Base-by-base conservation (phyloP, 805 yeast species). In the Candida lessepsii region DNA sequence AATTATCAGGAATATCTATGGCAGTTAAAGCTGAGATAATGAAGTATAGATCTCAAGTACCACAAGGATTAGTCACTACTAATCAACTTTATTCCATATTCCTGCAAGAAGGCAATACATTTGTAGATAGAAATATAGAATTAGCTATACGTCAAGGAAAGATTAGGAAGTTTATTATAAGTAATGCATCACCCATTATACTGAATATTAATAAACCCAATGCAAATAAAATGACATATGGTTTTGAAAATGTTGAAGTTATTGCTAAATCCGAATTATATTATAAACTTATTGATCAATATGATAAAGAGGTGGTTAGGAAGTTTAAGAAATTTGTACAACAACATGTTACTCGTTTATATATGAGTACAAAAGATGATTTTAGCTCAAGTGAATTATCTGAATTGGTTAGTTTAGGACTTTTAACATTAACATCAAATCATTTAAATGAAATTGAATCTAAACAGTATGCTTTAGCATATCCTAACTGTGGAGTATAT, bases 401-500 rank as follows among this genome's bases (percentile, higher is more conserved):
- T 1, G 21, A 16, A 1, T 52, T 78, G 35, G 65, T 76, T 0
- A 54, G 56, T 18, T 41, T 55, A 7, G 81, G 80, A 1, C 69
- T 63, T 34, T 49, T 76, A 5, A 70, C 80, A 0, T 49, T 74
- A 35, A 64, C 73, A 0, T 68, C 73, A 7, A 70, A 70, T 44
- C 73, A 70, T 38, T 58, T 70, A 35, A 63, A 66, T 35, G 69
- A 62, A 44, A 63, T 71, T 28, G 75, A 69, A 31, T 40, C 55
- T 5, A 53, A 62, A 43, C 58, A 64, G 45, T 71, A 72, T 43
- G 56, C 70, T 15, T 48, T 78, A 2, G 58, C 78, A 6, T 62
- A 69, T 18, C 83, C 83, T 0, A 67, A 71, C 34, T 61, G 77
- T 42, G 83, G 83, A 0, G 66, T 73, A 1, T 67, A 61, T 35